Conservation (phyloP, 2,329 filamentous ascomycete genomes). For the Zalaria obscura region DNA sequence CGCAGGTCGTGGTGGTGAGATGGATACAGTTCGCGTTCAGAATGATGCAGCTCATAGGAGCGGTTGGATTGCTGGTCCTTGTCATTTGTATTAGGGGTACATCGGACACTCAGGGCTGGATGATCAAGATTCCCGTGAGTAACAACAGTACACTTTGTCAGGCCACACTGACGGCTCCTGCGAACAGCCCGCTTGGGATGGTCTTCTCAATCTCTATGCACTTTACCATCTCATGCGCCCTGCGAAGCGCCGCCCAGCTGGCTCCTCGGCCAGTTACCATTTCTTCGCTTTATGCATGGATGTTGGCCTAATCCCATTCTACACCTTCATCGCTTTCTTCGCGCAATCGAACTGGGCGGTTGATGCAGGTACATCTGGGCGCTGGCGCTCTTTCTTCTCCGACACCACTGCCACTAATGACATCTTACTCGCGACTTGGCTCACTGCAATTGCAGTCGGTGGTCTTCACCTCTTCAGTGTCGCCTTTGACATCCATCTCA, state of each 20-base stretch:
- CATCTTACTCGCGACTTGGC: conserved; percentile 48
- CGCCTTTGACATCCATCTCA: conserved; percentile 58
- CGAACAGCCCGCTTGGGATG: conserved; percentile 57
- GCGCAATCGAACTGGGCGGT: conserved; percentile 36
- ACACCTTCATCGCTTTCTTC: conserved; percentile 43
- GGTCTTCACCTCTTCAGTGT: conserved; percentile 59
- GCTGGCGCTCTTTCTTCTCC: conserved; percentile 58
- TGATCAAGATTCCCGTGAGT: conserved; percentile 63
- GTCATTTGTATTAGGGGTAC: conserved; percentile 64
- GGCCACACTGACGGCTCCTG: neutral
- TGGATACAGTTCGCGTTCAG: conserved; percentile 56
- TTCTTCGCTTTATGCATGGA: conserved; percentile 69
- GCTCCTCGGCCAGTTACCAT: conserved; percentile 77
- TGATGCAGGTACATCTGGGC: conserved; percentile 27
- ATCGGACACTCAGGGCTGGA: conserved; percentile 52
- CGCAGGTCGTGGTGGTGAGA: conserved; percentile 54
- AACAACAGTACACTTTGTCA: neutral
- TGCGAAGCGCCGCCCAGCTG: conserved; percentile 56
- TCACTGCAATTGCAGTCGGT: conserved; percentile 48
- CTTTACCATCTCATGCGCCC: conserved; percentile 67
- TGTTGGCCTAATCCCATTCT: conserved; percentile 48
- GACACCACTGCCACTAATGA: conserved; percentile 44
- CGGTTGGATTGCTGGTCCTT: conserved; percentile 57
- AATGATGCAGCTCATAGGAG: conserved; percentile 51
- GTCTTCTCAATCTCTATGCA: conserved; percentile 59